These are phyloP conservation scores for Stipa capillata DNA, from an alignment of 176 grass and related monocot genomes.

Conservation along the genomic window DNA sequence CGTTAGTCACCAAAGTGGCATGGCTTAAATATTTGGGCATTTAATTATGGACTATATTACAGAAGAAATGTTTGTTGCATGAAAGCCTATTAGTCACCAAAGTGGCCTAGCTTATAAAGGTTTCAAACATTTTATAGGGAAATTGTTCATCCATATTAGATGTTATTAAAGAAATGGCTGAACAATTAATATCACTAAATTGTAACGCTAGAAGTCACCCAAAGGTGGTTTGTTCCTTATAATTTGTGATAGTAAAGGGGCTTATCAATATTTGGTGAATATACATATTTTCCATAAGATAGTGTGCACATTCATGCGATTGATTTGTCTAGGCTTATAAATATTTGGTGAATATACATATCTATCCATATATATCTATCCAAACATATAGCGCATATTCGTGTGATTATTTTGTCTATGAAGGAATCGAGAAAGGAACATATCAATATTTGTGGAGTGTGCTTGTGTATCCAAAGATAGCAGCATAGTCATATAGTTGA, in stretches of 20 bases:
- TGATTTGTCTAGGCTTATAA: no score
- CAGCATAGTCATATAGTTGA: background rate
- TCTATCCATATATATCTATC: no score
- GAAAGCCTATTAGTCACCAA: background rate
- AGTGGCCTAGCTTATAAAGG: background rate
- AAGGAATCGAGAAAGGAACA: background rate
- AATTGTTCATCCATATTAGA: background rate
- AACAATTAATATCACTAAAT: background rate
- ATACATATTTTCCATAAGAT: no score
- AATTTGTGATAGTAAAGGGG: no score
- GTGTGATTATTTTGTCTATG: background rate
- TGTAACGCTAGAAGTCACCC: background rate
- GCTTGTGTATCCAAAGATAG: background rate
- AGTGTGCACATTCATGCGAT: no score
- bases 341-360: no score
- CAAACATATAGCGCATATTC: no score
- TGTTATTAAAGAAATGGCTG: background rate
- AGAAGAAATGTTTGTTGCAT: background rate
- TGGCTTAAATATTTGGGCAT: background rate
- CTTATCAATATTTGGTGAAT: no score
- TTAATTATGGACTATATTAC: background rate
- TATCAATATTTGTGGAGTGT: background rate
- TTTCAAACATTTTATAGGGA: background rate
- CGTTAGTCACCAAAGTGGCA: background rate
- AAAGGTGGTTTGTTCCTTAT: background rate